Conservation (phyloP, 1,284 basidiomycete genomes). For the Cryptococcus sp. region DNA sequence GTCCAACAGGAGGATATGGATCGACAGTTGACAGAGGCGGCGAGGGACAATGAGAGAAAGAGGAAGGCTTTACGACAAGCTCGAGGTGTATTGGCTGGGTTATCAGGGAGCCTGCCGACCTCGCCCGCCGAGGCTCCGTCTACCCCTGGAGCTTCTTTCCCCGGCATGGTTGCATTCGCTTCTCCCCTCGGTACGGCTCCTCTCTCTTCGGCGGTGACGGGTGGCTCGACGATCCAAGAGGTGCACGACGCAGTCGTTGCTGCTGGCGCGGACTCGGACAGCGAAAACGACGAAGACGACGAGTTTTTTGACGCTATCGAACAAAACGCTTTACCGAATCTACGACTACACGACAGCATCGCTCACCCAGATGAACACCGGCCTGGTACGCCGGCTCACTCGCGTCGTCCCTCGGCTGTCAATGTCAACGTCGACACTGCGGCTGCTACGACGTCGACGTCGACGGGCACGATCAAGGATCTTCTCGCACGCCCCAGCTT, state of each 20-base stretch:
- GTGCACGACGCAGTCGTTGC: slow-evolving; percentile 36
- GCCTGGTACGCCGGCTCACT: slow-evolving; percentile 21
- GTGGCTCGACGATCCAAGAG: slow-evolving; percentile 28
- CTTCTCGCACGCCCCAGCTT: slow-evolving; percentile 55
- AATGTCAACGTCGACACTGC: neutral
- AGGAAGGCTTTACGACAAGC: slow-evolving; percentile 55
- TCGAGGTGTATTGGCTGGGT: slow-evolving; percentile 60
- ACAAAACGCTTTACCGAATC: slow-evolving; percentile 61
- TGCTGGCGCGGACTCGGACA: slow-evolving; percentile 42
- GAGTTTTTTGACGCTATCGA: slow-evolving; percentile 99
- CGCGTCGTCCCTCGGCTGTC: neutral
- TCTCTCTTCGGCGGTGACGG: neutral
- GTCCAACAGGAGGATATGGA: slow-evolving; percentile 82
- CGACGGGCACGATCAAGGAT: slow-evolving; percentile 24
- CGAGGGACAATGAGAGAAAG: slow-evolving; percentile 48
- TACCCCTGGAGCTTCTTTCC: neutral
- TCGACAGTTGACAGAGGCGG: slow-evolving; percentile 57
- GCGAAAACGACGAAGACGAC: slow-evolving; percentile 80
- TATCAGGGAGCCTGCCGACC: slow-evolving; percentile 32
- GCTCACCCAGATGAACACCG: slow-evolving; percentile 36
- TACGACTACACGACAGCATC: slow-evolving; percentile 62
- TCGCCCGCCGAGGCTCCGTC: slow-evolving; percentile 22
- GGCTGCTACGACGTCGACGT: neutral
- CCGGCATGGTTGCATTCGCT: neutral
- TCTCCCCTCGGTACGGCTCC: neutral